Evolutionary conservation across 2,329 filamentous ascomycete species (phyloP), one percentile per base, ranked within the genome.

Genomic region (Cryphonectria japonica): DNA sequence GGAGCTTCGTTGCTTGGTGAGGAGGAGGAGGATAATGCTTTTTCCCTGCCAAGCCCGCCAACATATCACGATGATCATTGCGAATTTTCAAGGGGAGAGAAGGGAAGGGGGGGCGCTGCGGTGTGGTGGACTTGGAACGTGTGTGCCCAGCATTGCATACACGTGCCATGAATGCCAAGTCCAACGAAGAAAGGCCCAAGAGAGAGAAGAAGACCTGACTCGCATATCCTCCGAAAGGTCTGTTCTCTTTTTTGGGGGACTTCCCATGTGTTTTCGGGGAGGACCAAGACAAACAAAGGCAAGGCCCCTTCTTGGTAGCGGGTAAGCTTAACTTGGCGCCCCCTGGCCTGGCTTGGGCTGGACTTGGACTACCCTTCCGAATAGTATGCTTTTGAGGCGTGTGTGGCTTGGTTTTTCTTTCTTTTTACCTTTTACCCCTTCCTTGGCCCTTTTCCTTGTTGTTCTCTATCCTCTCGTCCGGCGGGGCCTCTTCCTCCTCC

Each of bases 321-420:
- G 54, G 54, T 59, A 59, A 59, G 54, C 54, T 59, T 59, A 59
- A 59, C 29, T 59, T 34, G 54, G 54, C 54, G 54, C 54, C 26
- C 26, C 54, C 29, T 59, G 14, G 26, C 29, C 14, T 19, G 52
- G 8, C 52, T 16, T 57, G 26, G 26, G 54, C 52, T 7, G 26
- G 52, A 14, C 26, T 46, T 19, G 46, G 46, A n/a, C 46, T 22
- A n/a, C 29, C 4, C 19, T 5, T n/a, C 52, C 9, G 46, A 11
- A 26, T 54, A 54, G 50, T 57, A 46, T 46, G 11, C 2, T 50
- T n/a, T n/a, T 9, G 46, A n/a, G 16, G 29, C 54, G 54, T 57
- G 26, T 26, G 52, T 29, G 54, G 54, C 54, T 13, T 29, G 14
- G 4, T 22, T 50, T 50, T 22, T 50, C 8, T 50, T 50, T 22